A percentile compares a stretch with the other conserved stretches of the same genome.
These are phyloP conservation scores for Pleurotus giganteus DNA, from an alignment of 768 basidiomycete genomes.

Conservation along the genomic window DNA sequence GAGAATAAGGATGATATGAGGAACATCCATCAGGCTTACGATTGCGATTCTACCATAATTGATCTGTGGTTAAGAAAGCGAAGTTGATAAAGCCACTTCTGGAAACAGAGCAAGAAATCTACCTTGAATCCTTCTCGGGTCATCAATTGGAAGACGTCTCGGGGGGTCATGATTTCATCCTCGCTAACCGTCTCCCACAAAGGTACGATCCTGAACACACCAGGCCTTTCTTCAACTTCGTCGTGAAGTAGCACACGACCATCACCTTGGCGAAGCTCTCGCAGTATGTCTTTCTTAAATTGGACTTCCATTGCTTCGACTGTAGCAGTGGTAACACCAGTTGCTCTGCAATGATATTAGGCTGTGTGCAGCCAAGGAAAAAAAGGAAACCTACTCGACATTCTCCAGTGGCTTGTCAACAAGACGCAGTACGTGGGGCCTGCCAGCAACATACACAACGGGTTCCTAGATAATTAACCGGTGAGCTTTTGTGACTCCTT, in stretches of 20 bases:
- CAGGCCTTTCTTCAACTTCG: slow-evolving; percentile 91
- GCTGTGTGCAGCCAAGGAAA: background rate
- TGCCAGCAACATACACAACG: slow-evolving; percentile 84
- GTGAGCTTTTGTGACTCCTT: slow-evolving; percentile 9
- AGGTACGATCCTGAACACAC: slow-evolving; percentile 86
- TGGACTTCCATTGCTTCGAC: slow-evolving; percentile 90
- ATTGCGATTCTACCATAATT: slow-evolving; percentile 90
- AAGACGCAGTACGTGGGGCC: slow-evolving; percentile 88
- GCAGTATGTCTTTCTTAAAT: slow-evolving; percentile 85
- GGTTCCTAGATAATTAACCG: slow-evolving; percentile 60
- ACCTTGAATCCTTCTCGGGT: slow-evolving; percentile 77
- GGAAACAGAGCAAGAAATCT: slow-evolving; percentile 14
- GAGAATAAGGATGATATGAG: slow-evolving; percentile 11
- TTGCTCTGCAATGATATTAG: slow-evolving; percentile 57
- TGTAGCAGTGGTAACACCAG: slow-evolving; percentile 85
- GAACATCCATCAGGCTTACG: slow-evolving; percentile 41
- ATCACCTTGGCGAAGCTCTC: slow-evolving; percentile 66
- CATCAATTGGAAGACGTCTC: slow-evolving; percentile 78
- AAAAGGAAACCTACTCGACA: slow-evolving; percentile 70
- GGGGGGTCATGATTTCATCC: slow-evolving; percentile 82
- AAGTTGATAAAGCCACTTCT: background rate
- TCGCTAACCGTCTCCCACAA: slow-evolving; percentile 89
- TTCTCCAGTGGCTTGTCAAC: slow-evolving; percentile 89
- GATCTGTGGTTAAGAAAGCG: slow-evolving; percentile 43
- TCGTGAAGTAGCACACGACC: slow-evolving; percentile 92